Base-by-base conservation (phyloP, 768 basidiomycete species). In the Sistotremastrum suecicum region DNA sequence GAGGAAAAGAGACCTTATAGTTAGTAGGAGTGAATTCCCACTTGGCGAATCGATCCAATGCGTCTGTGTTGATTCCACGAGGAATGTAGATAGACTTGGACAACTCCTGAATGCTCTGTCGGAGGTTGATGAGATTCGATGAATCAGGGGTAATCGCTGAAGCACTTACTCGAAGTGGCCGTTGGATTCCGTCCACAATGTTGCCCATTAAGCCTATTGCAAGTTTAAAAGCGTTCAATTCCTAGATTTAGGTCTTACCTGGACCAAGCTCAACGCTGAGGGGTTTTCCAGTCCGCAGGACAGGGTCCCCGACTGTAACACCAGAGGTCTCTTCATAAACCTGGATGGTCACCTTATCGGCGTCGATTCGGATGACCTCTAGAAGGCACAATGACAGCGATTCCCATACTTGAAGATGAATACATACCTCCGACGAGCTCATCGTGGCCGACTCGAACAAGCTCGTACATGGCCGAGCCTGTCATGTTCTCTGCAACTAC, bases 11-110 rank as follows among this genome's bases (percentile, higher is more conserved):
- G 56, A 85, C 84, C 66, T 84, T 86, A 69, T 78, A 86, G 40
- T 74, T 68, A 7, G 74, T 66, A 6, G 91, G 92, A 43, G 76
- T 83, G 62, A 98, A 99, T 61, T 99, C 95, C 95, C 95, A 99
- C 60, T 87, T 70, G 50, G 91, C 63, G 12, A 71, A 71, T 42
- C 95, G 80, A 60, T 90, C 87, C 30, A 99, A 76, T 29, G 92
- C 86, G 52, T 92, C 80, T 34, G 95, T 98, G 66, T 98, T 98
- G 65, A 99, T 98, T 46, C 95, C 95, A 56, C 91, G 84, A 52
- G 95, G 95, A 51, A 99, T 98, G 65, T 99, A 99, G 58, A 99
- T 99, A n/a, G 90, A 95, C 56, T 97, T 84, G 39, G 95, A 97
- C 37, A 87, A 73, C 58, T 95, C 88, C 77, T 91, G 90, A 54